phyloP scores from a whole-genome alignment of 768 basidiomycete species.

The Cystofilobasidium macerans region DNA sequence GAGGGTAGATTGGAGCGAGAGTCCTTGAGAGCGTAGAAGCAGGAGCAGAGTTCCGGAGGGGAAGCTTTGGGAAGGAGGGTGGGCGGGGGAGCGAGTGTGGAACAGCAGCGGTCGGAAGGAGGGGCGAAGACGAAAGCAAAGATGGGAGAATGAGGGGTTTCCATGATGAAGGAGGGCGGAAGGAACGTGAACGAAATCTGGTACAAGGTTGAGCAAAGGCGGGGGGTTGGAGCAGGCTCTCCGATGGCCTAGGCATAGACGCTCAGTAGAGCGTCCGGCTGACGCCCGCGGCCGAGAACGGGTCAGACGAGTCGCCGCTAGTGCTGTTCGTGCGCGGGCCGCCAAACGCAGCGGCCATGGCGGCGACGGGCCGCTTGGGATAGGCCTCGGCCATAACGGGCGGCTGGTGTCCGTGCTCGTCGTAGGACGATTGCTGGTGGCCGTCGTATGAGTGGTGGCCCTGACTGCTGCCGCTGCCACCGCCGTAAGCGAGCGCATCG shows the following conservation, averaged over 20 bases:
- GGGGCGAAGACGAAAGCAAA: no score
- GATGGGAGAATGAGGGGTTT: no score
- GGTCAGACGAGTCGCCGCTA: not conserved
- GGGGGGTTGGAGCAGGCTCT: not conserved
- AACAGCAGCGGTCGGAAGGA: no score
- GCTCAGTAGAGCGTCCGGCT: not conserved
- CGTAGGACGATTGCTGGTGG: not conserved
- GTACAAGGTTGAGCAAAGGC: not conserved
- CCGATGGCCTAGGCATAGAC: not conserved
- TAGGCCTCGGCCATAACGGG: not conserved
- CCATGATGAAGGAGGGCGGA: no score
- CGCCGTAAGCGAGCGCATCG: not conserved
- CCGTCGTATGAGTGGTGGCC: not conserved
- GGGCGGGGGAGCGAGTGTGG: no score
- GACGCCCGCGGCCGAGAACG: constrained; percentile 7
- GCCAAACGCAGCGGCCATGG: not conserved
- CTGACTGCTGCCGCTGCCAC: not conserved
- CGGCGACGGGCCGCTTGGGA: not conserved
- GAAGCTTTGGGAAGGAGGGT: no score
- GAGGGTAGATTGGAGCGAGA: no score
- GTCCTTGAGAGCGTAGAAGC: no score
- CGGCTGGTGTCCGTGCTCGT: not conserved
- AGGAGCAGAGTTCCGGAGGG: no score
- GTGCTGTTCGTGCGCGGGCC: not conserved
- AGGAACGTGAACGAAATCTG: no score